phyloP scores from a whole-genome alignment of 2,329 filamentous ascomycete species.

The Aspergillus flavus region DNA sequence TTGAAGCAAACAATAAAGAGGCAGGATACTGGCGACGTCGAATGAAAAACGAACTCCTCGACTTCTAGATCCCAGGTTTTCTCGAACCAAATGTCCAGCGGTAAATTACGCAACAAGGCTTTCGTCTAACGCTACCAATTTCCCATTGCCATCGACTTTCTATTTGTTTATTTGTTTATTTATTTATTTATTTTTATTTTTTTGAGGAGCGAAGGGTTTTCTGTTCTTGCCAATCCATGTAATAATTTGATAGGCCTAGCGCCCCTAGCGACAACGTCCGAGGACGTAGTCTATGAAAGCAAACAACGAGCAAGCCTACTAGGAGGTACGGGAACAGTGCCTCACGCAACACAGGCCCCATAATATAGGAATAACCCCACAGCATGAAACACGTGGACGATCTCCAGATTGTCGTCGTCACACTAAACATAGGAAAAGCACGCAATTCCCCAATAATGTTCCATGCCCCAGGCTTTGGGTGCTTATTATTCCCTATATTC shows the following conservation, averaged over 20 bases:
- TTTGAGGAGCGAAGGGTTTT: not conserved
- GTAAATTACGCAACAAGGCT: not conserved
- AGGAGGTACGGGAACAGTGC: not conserved
- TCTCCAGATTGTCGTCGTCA: constrained; percentile 4
- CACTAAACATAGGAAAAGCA: not conserved
- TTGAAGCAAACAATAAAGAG: constrained; percentile 2
- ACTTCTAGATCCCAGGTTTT: not conserved
- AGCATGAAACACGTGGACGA: constrained; percentile 4
- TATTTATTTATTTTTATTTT: not conserved
- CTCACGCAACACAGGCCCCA: not conserved
- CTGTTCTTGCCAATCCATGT: not conserved
- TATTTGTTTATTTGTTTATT: too few species aligned
- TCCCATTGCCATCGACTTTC: not conserved
- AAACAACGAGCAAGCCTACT: constrained; percentile 2
- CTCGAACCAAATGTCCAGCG: not conserved
- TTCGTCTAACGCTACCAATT: not conserved
- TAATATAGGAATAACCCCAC: not conserved
- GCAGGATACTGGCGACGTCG: not conserved
- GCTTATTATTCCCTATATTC: not conserved
- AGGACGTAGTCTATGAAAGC: not conserved
- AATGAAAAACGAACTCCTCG: not conserved
- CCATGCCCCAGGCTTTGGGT: not conserved
- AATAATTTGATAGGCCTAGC: not conserved
- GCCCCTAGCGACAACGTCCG: not conserved
- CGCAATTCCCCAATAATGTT: not conserved